Percentiles rank a stretch among this genome's conserved stretches.
Conservation (phyloP, 23 red algal species). For the Gracilaria domingensis region DNA sequence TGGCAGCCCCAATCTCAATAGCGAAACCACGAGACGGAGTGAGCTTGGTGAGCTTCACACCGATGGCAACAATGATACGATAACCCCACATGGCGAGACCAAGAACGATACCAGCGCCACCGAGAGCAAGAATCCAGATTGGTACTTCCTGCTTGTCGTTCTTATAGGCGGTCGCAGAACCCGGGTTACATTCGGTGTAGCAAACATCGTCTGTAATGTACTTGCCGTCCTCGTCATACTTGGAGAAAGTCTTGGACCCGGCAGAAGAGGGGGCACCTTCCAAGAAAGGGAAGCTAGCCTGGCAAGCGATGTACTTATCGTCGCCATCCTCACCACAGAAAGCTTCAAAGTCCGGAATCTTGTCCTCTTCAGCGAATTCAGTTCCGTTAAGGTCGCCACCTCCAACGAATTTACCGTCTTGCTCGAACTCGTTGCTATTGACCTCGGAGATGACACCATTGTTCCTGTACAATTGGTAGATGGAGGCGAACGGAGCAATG, state of each 20-base stretch:
- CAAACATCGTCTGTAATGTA: constrained; percentile 1
- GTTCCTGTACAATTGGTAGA: constrained; percentile 81
- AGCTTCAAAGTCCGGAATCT: constrained; percentile 51
- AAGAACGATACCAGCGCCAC: constrained; percentile 84
- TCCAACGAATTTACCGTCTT: constrained; percentile 1
- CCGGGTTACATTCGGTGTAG: constrained; percentile 60
- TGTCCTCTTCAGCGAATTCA: constrained; percentile 37
- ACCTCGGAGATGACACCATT: constrained; percentile 53
- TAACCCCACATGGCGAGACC: constrained; percentile 96
- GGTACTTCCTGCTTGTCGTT: constrained; percentile 51
- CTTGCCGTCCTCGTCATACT: constrained; percentile 50
- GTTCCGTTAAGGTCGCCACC: constrained; percentile 33
- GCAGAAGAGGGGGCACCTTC: background rate
- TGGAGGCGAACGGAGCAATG: constrained; percentile 89
- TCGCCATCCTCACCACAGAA: constrained; percentile 67
- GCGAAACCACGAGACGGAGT: constrained; percentile 94
- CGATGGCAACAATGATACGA: constrained; percentile 92
- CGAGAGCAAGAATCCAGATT: constrained; percentile 92
- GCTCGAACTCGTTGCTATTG: constrained; percentile 62
- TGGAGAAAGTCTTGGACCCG: background rate
- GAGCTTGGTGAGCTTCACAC: constrained; percentile 96
- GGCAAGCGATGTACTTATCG: constrained; percentile 63
- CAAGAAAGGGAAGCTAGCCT: constrained; percentile 29
- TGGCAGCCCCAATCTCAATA: constrained; percentile 91
- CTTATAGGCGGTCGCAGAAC: constrained; percentile 2